phyloP scores from a whole-genome alignment of 805 yeast species.

The Suhomyces tanzawaensis region DNA sequence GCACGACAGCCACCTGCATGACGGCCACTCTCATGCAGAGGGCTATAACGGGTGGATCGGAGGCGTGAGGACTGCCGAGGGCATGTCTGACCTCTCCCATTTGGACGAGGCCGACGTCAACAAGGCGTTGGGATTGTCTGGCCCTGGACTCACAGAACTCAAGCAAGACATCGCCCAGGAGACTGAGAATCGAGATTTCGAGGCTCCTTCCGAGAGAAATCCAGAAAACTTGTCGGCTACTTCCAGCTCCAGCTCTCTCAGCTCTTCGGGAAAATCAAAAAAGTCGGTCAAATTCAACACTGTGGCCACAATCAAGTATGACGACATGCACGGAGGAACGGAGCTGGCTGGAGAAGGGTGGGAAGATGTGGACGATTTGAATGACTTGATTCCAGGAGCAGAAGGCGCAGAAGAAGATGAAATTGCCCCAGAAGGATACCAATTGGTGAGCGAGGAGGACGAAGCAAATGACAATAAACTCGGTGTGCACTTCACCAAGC shows the following conservation, averaged over 20 bases:
- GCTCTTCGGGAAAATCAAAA: slow-evolving; percentile 9
- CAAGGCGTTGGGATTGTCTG: slow-evolving; percentile 36
- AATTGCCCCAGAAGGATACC: slow-evolving; percentile 43
- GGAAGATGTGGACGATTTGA: slow-evolving; percentile 50
- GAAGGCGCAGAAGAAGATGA: slow-evolving; percentile 34
- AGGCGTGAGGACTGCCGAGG: slow-evolving; percentile 37
- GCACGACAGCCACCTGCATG: slow-evolving; percentile 14
- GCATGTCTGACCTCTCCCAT: slow-evolving; percentile 28
- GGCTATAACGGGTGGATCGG: slow-evolving; percentile 44
- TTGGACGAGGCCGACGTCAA: slow-evolving; percentile 37
- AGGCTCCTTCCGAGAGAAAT: no score
- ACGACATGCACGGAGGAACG: slow-evolving; percentile 23
- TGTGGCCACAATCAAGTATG: slow-evolving; percentile 27
- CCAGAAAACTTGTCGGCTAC: no score
- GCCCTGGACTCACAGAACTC: no score
- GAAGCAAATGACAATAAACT: slow-evolving; percentile 41
- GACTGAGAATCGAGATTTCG: no score
- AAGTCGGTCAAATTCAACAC: slow-evolving; percentile 35
- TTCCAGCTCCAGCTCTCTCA: background rate
- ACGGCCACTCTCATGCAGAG: slow-evolving; percentile 36
- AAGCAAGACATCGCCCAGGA: no score
- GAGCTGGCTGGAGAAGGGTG: slow-evolving; percentile 39
- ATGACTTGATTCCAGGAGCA: slow-evolving; percentile 47
- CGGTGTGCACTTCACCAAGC: slow-evolving; percentile 66
- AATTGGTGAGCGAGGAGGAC: slow-evolving; percentile 31